phyloP scores from a whole-genome alignment of 2,329 filamentous ascomycete species.

The Colletotrichum navitas region DNA sequence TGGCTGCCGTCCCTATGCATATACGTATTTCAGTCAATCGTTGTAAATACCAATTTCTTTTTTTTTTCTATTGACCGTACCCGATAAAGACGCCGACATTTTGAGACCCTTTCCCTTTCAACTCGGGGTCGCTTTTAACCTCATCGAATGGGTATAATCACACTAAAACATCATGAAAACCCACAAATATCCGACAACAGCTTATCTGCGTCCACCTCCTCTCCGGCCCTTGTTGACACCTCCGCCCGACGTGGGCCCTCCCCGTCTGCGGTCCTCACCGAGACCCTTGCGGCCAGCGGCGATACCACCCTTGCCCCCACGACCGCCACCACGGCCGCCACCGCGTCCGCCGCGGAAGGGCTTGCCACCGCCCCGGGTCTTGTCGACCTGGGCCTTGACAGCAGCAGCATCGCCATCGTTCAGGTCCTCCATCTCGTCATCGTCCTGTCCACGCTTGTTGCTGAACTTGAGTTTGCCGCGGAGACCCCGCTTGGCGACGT shows the following conservation, averaged over 20 bases:
- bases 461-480: conserved; percentile 79
- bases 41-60: conserved; percentile 39
- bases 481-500: conserved; percentile 73
- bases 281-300: conserved; percentile 61
- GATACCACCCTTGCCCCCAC: conserved; percentile 63
- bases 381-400: conserved; percentile 64
- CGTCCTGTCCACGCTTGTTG: conserved; percentile 67
- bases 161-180: conserved; percentile 37
- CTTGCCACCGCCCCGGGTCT: conserved; percentile 46
- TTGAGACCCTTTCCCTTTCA: conserved; percentile 25
- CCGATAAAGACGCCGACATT: conserved; percentile 32
- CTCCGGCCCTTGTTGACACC: conserved; percentile 40
- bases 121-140: conserved; percentile 36
- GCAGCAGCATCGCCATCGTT: conserved; percentile 65
- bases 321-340: conserved; percentile 54
- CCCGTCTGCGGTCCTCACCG: conserved; percentile 63
- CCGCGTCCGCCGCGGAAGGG: conserved; percentile 50
- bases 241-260: conserved; percentile 41
- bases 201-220: conserved; percentile 41
- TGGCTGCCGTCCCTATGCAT: neutral
- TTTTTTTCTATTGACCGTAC: conserved; percentile 38
- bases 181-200: conserved; percentile 1
- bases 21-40: conserved; percentile 13
- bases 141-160: conserved; percentile 43
- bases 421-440: conserved; percentile 66